Base-by-base conservation (phyloP, 768 basidiomycete genomes). In the Cystobasidium ongulense region DNA sequence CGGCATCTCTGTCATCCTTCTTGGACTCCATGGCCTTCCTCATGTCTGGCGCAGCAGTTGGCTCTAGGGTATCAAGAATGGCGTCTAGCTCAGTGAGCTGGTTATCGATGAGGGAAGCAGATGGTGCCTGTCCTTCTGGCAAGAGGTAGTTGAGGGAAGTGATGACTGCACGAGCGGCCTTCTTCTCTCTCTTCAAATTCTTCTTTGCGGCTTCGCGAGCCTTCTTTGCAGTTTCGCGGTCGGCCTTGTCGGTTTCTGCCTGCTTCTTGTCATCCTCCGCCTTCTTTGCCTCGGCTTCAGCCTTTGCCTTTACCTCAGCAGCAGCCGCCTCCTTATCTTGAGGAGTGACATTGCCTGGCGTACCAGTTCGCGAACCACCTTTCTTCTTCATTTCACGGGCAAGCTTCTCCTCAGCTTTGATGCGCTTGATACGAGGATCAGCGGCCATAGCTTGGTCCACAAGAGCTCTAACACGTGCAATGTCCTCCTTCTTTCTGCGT, bases 401-500 rank as follows among this genome's bases (percentile, higher is more conserved):
- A 75, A 90, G 92, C 81, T 97, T 98, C 82, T 98, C 95, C 80
- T 95, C 87, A 78, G 91, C 90, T 82, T 93, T 95, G 85, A 96
- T 93, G 70, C 91, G 86, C 83, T 92, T 97, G 85, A 99, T 96
- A 76, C 95, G 90, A 29, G 95, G 95, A 81, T 99, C 95, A 72
- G 88, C 81, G 76, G 79, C 83, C 61, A 96, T 86, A 27, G 91
- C 87, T 71, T 89, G 83, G 83, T 98, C 95, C 63, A 99, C 92
- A 29, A 99, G 84, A 31, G 84, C 84, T 66, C 95, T 88, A 33
- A 97, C 82, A 78, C 93, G 90, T 15, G 92, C 89, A 54, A 87
- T 97, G 82, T 99, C 95, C 78, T 96, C 95, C 85, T 96, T 96
- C 85, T 99, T 99, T 81, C 91, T 85, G 73, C 92, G 86, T 15